A percentile compares a stretch with the other conserved stretches of the same genome.
Conservation (phyloP, 176 grass and related monocot genomes). For the Oryza meyeriana region DNA sequence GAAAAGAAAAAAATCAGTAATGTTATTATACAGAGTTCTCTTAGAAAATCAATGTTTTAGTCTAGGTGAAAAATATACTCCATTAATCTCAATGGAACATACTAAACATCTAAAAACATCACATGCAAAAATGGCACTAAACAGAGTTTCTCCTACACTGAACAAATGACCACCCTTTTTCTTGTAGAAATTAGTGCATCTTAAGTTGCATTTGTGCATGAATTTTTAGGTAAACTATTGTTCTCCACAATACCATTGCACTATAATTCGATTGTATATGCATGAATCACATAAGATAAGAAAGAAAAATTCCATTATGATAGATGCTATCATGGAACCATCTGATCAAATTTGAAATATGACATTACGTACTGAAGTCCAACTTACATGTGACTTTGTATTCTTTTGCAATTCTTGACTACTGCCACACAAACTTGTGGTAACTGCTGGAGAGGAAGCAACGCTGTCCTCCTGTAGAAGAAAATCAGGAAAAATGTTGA, state of each 20-base stretch:
- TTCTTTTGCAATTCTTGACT: conserved; percentile 20
- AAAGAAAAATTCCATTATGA: neutral
- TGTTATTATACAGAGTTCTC: neutral
- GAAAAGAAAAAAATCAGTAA: conserved; percentile 4
- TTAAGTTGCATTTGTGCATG: conserved; percentile 20
- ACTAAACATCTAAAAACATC: neutral
- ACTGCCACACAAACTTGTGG: conserved; percentile 8
- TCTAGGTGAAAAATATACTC: neutral
- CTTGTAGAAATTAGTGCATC: neutral
- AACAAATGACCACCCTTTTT: neutral
- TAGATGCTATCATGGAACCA: neutral
- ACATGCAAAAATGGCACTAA: neutral
- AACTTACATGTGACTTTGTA: neutral
- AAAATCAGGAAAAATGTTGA: neutral
- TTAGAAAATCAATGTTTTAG: neutral
- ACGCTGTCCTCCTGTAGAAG: conserved; percentile 24
- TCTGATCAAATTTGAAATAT: conserved; percentile 29
- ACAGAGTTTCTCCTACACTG: neutral
- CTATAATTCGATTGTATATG: conserved; percentile 7
- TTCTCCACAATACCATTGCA: neutral
- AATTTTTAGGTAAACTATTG: neutral
- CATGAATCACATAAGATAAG: neutral
- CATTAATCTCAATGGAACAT: neutral
- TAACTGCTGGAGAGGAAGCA: neutral
- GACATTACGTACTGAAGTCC: conserved; percentile 4